Percentiles rank a stretch among this genome's conserved stretches.
phyloP scores from a whole-genome alignment of 306 rosid genomes.

The Corylus heterophylla region DNA sequence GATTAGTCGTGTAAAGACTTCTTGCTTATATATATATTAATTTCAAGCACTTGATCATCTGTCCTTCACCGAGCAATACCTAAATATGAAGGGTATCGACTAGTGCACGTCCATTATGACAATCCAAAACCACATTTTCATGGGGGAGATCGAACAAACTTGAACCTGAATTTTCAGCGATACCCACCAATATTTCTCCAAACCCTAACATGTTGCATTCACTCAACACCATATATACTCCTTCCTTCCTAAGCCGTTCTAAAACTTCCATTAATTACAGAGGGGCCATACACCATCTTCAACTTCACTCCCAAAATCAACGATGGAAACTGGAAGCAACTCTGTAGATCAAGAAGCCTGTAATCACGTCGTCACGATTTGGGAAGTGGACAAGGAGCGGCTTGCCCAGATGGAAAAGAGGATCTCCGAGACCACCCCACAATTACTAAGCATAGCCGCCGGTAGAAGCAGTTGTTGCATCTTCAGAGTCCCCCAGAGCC shows the following conservation, averaged over 20 bases:
- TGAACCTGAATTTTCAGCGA: too few species aligned
- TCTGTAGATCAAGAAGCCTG: background rate
- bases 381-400: conserved; percentile 16
- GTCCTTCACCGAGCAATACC: too few species aligned
- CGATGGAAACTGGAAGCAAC: conserved; percentile 10
- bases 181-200: too few species aligned
- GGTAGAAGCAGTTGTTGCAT: conserved; percentile 35
- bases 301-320: background rate
- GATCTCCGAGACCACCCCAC: conserved; percentile 32
- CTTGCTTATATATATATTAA: too few species aligned
- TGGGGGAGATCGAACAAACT: too few species aligned
- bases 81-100: too few species aligned
- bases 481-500: conserved; percentile 37
- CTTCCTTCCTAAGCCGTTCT: background rate
- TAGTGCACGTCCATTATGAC: too few species aligned
- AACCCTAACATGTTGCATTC: too few species aligned
- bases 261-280: background rate
- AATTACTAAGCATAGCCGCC: conserved; percentile 32
- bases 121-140: too few species aligned
- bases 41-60: too few species aligned
- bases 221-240: too few species aligned
- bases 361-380: background rate
- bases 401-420: conserved; percentile 27
- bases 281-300: background rate
- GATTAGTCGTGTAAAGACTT: too few species aligned